phyloP scores from a whole-genome alignment of 2,329 filamentous ascomycete species.

The Chaetomiaceae sp. region DNA sequence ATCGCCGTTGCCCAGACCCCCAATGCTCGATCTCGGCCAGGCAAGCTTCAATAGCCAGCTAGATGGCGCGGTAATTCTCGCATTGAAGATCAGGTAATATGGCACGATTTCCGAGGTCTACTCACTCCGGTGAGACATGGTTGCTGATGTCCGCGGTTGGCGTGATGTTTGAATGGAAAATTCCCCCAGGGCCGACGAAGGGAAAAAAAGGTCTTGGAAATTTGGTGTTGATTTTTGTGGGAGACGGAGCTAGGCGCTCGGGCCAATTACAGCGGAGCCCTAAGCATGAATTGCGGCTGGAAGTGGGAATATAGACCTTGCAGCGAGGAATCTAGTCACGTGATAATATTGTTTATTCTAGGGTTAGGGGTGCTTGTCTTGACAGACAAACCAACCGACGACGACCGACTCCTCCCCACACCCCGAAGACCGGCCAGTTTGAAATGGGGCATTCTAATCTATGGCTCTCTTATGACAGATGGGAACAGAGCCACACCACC shows the following conservation, averaged over 20 bases:
- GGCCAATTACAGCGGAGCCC: constrained; percentile 27
- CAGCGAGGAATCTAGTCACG: neutral
- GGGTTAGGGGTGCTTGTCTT: no score
- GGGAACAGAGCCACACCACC: no score
- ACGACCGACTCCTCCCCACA: no score
- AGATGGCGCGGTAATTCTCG: neutral
- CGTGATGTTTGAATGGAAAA: constrained; percentile 26
- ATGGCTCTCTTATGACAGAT: no score
- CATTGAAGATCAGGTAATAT: constrained; percentile 10
- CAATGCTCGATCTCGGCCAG: constrained; percentile 9
- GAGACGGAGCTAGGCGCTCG: constrained; percentile 22
- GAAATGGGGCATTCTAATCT: no score
- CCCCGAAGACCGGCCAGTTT: no score
- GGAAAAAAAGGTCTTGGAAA: constrained; percentile 19
- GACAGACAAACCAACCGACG: no score
- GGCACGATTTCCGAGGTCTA: neutral
- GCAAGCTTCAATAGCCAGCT: neutral
- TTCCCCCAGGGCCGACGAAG: constrained; percentile 23
- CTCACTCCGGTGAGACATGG: constrained; percentile 31
- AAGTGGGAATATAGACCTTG: no score
- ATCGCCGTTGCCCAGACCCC: neutral
- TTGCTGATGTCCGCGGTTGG: constrained; percentile 26
- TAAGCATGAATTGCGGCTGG: constrained; percentile 12
- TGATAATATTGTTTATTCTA: no score
- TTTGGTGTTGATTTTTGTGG: constrained; percentile 27